Conservation (phyloP, 139 green algal species). For the Coelastrella sp. region DNA sequence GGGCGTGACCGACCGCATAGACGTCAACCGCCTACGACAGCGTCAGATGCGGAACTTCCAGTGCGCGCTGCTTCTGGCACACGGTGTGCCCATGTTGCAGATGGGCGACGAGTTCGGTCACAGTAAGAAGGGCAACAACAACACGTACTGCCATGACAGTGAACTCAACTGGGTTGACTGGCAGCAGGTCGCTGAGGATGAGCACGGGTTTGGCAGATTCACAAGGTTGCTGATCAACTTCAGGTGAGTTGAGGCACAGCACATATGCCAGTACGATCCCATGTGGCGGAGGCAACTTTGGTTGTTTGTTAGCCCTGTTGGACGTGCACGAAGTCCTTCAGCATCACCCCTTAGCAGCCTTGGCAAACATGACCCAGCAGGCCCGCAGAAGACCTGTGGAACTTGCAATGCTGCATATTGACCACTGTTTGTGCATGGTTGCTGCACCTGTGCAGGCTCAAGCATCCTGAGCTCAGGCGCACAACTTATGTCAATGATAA, state of each 20-base stretch:
- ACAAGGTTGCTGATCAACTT: conserved; percentile 75
- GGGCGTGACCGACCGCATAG: conserved; percentile 68
- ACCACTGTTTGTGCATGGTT: neutral
- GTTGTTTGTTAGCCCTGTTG: too few relatives aligned
- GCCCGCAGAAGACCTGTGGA: too few relatives aligned
- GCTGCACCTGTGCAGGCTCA: conserved; percentile 29
- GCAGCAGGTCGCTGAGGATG: conserved; percentile 68
- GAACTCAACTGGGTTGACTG: conserved; percentile 93
- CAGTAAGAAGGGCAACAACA: conserved; percentile 97
- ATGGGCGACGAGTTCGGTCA: conserved; percentile 99
- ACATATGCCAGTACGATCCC: neutral
- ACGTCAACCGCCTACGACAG: conserved; percentile 72
- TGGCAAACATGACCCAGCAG: too few relatives aligned
- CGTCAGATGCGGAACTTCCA: conserved; percentile 93
- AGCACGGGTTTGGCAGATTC: conserved; percentile 83
- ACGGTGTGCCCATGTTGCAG: conserved; percentile 95
- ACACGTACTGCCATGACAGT: conserved; percentile 99
- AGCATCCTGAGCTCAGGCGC: conserved; percentile 73
- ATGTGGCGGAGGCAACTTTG: too few relatives aligned
- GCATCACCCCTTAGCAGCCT: too few relatives aligned
- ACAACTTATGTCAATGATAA: conserved; percentile 66
- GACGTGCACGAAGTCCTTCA: too few relatives aligned
- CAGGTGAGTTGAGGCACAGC: conserved; percentile 28
- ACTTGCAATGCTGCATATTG: too few relatives aligned
- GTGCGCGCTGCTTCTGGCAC: conserved; percentile 86